Percentiles rank a stretch among this genome's conserved stretches.
phyloP scores from a whole-genome alignment of 1,284 basidiomycete genomes.

The Neotropicomus parvogracilis region DNA sequence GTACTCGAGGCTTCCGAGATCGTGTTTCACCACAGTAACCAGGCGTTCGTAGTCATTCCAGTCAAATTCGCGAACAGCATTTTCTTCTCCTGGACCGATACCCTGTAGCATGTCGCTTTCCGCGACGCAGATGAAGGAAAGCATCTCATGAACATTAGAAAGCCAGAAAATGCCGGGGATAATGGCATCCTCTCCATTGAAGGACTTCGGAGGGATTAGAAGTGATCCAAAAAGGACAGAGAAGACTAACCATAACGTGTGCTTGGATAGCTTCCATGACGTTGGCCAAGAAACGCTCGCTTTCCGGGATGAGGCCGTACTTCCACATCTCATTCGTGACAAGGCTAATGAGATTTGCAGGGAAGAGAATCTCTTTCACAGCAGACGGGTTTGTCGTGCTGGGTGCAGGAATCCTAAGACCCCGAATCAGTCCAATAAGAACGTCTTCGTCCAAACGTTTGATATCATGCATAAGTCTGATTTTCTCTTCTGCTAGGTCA shows the following conservation, averaged over 20 bases:
- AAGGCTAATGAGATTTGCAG: slow-evolving; percentile 96
- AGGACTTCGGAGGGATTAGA: slow-evolving; percentile 52
- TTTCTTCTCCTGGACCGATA: slow-evolving; percentile 94
- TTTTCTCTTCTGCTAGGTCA: slow-evolving; percentile 93
- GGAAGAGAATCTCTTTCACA: slow-evolving; percentile 98
- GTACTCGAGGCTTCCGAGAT: slow-evolving; percentile 97
- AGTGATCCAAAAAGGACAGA: slow-evolving; percentile 2
- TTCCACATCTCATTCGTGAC: slow-evolving; percentile 99
- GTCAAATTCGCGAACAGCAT: slow-evolving; percentile 87
- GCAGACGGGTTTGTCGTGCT: slow-evolving; percentile 88
- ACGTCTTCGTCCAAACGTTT: slow-evolving; percentile 94
- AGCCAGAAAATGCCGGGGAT: slow-evolving; percentile 98
- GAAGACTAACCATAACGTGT: slow-evolving; percentile 88
- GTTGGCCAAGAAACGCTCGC: slow-evolving; percentile 96
- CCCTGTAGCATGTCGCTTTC: slow-evolving; percentile 98
- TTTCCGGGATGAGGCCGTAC: slow-evolving; percentile 94
- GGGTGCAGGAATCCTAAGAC: slow-evolving; percentile 91
- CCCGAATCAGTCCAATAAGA: slow-evolving; percentile 84
- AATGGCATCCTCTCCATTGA: slow-evolving; percentile 92
- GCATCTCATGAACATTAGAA: slow-evolving; percentile 99
- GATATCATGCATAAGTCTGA: slow-evolving; percentile 88
- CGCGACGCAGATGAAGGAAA: slow-evolving; percentile 98
- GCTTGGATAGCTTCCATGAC: slow-evolving; percentile 98
- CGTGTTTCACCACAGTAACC: slow-evolving; percentile 97
- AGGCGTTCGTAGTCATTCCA: slow-evolving; percentile 97